Percentiles rank a stretch among this genome's conserved stretches.
Conservation (phyloP, 2,329 filamentous ascomycete species). For the Coniochaeta pulveracea region DNA sequence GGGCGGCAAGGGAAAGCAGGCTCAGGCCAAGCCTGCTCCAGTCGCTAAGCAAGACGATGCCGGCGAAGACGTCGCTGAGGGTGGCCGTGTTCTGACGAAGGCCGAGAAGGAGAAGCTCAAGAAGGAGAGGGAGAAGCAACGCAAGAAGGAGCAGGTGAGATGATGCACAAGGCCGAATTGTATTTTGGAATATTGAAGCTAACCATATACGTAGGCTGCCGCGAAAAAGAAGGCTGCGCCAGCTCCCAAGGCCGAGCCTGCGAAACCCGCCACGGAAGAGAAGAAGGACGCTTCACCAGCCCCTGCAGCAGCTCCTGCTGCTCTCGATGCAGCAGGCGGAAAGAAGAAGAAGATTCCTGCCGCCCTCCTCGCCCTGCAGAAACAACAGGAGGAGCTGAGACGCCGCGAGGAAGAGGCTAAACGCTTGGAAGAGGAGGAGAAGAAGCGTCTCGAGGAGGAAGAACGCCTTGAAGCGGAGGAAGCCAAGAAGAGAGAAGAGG, state of each 20-base stretch:
- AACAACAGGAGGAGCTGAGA: conserved; percentile 71
- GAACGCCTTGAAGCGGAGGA: conserved; percentile 58
- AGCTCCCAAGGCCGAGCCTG: conserved; percentile 35
- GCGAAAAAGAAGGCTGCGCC: conserved; percentile 68
- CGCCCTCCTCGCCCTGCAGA: conserved; percentile 61
- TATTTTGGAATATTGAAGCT: conserved; percentile 20
- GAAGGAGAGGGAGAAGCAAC: conserved; percentile 96
- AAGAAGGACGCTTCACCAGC: conserved; percentile 33
- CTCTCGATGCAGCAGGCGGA: conserved; percentile 38
- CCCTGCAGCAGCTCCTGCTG: conserved; percentile 17
- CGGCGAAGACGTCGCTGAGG: conserved; percentile 40
- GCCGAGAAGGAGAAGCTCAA: conserved; percentile 97
- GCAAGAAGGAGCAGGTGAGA: conserved; percentile 83
- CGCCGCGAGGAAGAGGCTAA: conserved; percentile 53
- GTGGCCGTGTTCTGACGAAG: conserved; percentile 76
- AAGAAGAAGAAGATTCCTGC: conserved; percentile 87
- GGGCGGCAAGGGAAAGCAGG: conserved; percentile 39
- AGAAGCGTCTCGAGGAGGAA: conserved; percentile 52
- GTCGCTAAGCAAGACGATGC: conserved; percentile 31
- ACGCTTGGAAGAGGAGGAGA: conserved; percentile 48
- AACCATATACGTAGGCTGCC: conserved; percentile 49
- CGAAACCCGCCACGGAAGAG: conserved; percentile 37
- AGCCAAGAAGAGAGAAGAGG: conserved; percentile 56
- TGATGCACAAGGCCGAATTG: background rate
- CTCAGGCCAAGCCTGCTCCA: conserved; percentile 30